A percentile compares a stretch with the other conserved stretches of the same genome.
These are phyloP conservation scores for Uronychia binucleata DNA, from an alignment of 73 alveolate species.

Conservation along the genomic window DNA sequence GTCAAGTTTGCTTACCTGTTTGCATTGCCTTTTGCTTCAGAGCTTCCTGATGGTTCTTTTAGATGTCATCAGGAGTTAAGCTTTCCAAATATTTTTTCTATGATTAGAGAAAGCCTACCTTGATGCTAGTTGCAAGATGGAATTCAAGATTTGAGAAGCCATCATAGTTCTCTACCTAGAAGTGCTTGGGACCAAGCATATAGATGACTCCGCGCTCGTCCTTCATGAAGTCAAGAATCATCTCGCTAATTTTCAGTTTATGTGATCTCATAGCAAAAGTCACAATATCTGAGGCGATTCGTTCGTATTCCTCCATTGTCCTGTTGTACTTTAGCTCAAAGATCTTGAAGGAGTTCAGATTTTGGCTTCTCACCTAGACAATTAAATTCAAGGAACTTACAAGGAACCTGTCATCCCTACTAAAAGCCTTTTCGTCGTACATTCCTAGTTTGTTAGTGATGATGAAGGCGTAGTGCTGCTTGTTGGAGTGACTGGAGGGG, in stretches of 20 bases:
- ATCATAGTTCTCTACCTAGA: not conserved
- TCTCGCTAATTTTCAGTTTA: conserved; percentile 21
- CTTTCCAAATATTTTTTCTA: not conserved
- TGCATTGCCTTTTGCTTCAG: not conserved
- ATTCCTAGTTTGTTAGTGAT: not conserved
- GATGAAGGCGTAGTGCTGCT: conserved; percentile 19
- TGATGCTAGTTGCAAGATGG: conserved; percentile 7
- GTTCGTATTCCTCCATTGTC: conserved; percentile 3
- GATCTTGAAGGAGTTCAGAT: conserved; percentile 10
- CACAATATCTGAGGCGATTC: conserved; percentile 25
- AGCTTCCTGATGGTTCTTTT: no score
- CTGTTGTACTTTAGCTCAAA: conserved; percentile 16
- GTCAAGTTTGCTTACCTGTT: not conserved
- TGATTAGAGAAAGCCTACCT: not conserved
- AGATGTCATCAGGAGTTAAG: no score
- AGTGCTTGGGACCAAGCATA: not conserved
- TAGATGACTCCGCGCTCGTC: conserved; percentile 19
- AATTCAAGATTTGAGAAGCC: conserved; percentile 26
- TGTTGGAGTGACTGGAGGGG: not conserved
- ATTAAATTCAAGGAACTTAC: not conserved
- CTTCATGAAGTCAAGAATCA: conserved; percentile 39
- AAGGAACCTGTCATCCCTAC: not conserved
- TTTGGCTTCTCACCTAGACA: not conserved
- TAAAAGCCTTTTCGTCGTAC: not conserved
- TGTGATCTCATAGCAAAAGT: conserved; percentile 5